Evolutionary conservation across 768 basidiomycete species (phyloP), one percentile per base, ranked within the genome.

Genomic region (Russula sp.): DNA sequence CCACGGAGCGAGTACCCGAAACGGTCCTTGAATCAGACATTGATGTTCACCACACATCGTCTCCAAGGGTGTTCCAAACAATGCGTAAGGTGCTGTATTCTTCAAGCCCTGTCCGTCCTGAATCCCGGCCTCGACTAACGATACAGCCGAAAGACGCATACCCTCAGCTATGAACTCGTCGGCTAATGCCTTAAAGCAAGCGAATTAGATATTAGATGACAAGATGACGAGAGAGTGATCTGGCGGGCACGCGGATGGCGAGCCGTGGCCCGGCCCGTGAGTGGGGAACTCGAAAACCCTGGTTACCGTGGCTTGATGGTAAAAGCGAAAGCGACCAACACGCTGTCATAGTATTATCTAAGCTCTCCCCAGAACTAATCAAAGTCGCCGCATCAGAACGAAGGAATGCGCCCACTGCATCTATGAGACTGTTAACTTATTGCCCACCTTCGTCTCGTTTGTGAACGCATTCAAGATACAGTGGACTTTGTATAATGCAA

Each of bases 291-390:
- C n/a, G n/a, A n/a, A n/a, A 65, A 32, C 14, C 34, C 59, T 3
- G 57, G 11, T 13, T 57, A 32, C 53, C 57, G 64, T 2, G 63
- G 53, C 9, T 69, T 66, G 9, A 68, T 5, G 30, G 7, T 79
- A 69, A 84, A 83, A 30, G 3, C 5, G 2, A 30, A 2, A 44
- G 75, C 73, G 58, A 78, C 64, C 58, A 76, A 72, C 0, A 77
- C 78, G 55, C 79, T 76, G 59, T 77, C 74, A 20, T 74, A 65
- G 26, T 76, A 65, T 18, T 64, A 16, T 34, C 75, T 66, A 22
- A 78, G 70, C 6, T 64, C 61, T 16, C 83, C 80, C 80, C 80
- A 83, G 71, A 79, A 79, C 81, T 85, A 84, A 5, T 46, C 44
- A 22, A 46, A 22, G 20, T n/a, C 13, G 42, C 7, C 22, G 5